phyloP scores from a whole-genome alignment of 345 rosid species.

The Adansonia digitata region DNA sequence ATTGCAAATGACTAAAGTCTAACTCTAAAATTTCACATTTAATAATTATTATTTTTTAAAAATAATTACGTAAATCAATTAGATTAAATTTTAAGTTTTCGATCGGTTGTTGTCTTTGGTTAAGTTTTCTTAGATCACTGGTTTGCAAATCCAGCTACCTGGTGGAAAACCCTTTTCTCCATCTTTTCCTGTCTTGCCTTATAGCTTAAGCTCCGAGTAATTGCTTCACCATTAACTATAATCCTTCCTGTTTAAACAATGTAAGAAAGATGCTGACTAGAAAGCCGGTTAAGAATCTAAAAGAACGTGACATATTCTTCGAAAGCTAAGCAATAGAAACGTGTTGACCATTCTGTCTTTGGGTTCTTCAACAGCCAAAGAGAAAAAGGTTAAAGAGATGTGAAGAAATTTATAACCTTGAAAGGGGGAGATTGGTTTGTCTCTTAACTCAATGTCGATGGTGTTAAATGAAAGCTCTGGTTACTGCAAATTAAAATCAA shows the following conservation, averaged over 20 bases:
- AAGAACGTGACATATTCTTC: constrained; percentile 1
- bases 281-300: not conserved
- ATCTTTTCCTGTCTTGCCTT: not conserved
- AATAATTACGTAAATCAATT: too few species aligned
- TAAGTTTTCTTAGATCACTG: not conserved
- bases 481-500: not conserved
- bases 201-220: not conserved
- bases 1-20: too few species aligned
- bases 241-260: not conserved
- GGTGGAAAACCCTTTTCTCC: not conserved
- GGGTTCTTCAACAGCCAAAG: not conserved
- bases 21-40: too few species aligned
- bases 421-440: not conserved
- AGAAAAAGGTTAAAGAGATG: not conserved
- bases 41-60: too few species aligned
- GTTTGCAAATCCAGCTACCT: not conserved
- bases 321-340: constrained; percentile 7
- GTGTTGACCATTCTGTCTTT: not conserved
- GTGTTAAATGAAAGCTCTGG: not conserved
- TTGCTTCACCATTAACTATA: not conserved
- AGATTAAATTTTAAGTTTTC: not conserved
- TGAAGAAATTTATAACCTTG: not conserved
- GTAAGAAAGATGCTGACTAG: not conserved
- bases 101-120: not conserved
- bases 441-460: too few species aligned